phyloP scores from a whole-genome alignment of 192 early-diverging fungal genomes.

The Piromyces finnis region DNA sequence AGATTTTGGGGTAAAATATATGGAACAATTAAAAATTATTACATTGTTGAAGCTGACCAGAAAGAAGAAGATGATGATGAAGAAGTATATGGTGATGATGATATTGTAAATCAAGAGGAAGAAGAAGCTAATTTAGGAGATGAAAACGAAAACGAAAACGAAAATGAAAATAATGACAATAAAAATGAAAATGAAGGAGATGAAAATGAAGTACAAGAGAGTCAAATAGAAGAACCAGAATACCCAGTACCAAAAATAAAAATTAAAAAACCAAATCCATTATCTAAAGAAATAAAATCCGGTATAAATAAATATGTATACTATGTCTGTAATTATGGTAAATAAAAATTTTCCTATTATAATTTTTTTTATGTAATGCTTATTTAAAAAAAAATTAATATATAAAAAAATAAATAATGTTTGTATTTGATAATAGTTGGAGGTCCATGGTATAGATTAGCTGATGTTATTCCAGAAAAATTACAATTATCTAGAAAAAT shows the following conservation, averaged over 20 bases:
- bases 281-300: conserved; percentile 17
- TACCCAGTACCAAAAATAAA: conserved; percentile 13
- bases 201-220: neutral
- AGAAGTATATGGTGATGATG: conserved; percentile 9
- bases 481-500: conserved; percentile 24
- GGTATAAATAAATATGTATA: conserved; percentile 44
- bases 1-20: conserved; percentile 36
- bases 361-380: too few relatives aligned
- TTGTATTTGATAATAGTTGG: too few relatives aligned
- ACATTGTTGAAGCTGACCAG: conserved; percentile 32
- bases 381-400: neutral
- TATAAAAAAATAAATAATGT: too few relatives aligned
- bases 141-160: neutral
- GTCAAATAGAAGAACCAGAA: neutral
- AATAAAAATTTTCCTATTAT: neutral
- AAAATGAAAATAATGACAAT: neutral
- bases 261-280: conserved; percentile 6
- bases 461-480: conserved; percentile 36
- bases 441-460: conserved; percentile 26
- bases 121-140: conserved; percentile 4
- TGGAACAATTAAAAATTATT: conserved; percentile 18
- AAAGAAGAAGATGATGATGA: conserved; percentile 24
- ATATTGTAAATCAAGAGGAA: conserved; percentile 13
- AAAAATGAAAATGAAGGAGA: neutral
- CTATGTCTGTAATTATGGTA: conserved; percentile 28